phyloP scores from a whole-genome alignment of 495 filamentous ascomycete species.

The Aspergillus sclerotiicarbonarius region DNA sequence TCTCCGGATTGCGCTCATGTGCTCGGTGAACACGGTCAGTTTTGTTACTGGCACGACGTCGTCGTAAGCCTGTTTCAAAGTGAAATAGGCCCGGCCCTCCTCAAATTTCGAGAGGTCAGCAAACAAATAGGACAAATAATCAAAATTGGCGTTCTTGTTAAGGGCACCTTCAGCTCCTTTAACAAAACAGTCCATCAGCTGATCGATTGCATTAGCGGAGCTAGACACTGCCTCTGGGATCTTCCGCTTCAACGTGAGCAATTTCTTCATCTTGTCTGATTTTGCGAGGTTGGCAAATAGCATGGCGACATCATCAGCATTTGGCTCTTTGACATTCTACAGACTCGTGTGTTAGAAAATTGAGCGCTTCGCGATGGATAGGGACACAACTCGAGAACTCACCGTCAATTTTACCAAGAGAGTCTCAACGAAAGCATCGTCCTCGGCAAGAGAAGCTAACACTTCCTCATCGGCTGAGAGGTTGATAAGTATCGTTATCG shows the following conservation, averaged over 20 bases:
- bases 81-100: conserved; percentile 73
- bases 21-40: conserved; percentile 88
- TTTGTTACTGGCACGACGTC: conserved; percentile 79
- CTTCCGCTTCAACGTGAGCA: conserved; percentile 63
- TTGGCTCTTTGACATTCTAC: conserved; percentile 62
- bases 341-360: not conserved
- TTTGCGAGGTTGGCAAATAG: conserved; percentile 90
- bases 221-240: conserved; percentile 60
- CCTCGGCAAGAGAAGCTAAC: conserved; percentile 65
- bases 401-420: conserved; percentile 72
- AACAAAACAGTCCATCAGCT: conserved; percentile 93
- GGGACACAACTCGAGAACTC: conserved; percentile 36
- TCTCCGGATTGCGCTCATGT: conserved; percentile 71
- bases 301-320: conserved; percentile 85
- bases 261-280: conserved; percentile 63
- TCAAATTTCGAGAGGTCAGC: conserved; percentile 83
- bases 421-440: conserved; percentile 77
- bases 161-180: conserved; percentile 77
- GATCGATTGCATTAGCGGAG: conserved; percentile 73
- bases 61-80: conserved; percentile 71
- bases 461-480: conserved; percentile 76
- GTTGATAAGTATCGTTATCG: conserved; percentile 90
- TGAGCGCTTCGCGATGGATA: not conserved
- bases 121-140: conserved; percentile 91
- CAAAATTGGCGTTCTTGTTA: conserved; percentile 84